Conservation (phyloP, 2,329 filamentous ascomycete genomes). For the Falciphora oryzae region DNA sequence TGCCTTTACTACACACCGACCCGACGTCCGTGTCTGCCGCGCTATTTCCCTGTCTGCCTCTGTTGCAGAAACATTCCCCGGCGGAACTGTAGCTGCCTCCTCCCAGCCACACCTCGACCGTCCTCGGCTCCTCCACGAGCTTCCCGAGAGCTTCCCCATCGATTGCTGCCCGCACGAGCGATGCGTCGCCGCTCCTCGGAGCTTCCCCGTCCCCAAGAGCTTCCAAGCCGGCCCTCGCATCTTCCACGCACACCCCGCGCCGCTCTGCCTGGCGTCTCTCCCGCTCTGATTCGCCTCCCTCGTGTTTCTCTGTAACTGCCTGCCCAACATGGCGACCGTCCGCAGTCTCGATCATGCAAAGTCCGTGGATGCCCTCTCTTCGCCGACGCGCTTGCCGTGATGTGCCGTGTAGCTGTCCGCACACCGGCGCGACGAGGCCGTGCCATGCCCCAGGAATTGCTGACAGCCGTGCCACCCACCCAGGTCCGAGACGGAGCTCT, state of each 20-base stretch:
- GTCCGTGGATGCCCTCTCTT: constrained; percentile 16
- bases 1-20: not conserved
- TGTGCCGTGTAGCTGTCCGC: not conserved
- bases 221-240: not conserved
- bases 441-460: not conserved
- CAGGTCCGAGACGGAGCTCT: constrained; percentile 63
- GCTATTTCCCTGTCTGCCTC: too few relatives aligned
- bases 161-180: not conserved
- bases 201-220: not conserved
- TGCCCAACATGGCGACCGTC: constrained; percentile 26
- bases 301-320: not conserved
- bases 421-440: not conserved
- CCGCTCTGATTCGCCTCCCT: constrained; percentile 12
- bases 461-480: constrained; percentile 13
- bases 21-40: too few relatives aligned
- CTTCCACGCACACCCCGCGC: not conserved
- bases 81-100: not conserved
- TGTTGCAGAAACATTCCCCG: too few relatives aligned
- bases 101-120: not conserved
- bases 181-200: not conserved
- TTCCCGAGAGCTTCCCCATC: not conserved
- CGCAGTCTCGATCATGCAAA: constrained; percentile 27
- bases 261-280: not conserved
- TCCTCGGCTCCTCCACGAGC: too few relatives aligned
- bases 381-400: not conserved